phyloP scores from a whole-genome alignment of 257 asterid genomes.

The Forsythia suspensa region DNA sequence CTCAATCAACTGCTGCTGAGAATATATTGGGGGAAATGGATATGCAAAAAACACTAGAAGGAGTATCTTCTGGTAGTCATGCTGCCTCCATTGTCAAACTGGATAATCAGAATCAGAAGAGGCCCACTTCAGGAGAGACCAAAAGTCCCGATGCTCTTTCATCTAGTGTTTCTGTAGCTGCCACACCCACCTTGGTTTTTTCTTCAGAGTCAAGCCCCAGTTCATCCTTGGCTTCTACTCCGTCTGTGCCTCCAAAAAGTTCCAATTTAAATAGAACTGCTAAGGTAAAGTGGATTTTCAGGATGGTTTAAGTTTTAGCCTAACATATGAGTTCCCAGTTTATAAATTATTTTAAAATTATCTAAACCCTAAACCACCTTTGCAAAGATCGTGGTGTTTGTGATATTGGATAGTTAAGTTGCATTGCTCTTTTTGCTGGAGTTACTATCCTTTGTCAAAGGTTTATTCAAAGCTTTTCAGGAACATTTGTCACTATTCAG shows the following conservation, averaged over 20 bases:
- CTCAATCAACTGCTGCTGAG: conserved; percentile 28
- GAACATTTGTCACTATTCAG: background rate
- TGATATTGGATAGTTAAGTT: background rate
- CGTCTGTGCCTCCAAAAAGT: conserved; percentile 39
- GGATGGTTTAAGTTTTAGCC: conserved; percentile 9
- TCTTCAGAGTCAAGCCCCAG: conserved; percentile 42
- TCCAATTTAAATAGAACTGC: conserved; percentile 37
- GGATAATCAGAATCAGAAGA: conserved; percentile 35
- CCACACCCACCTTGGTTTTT: conserved; percentile 27
- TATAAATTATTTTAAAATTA: background rate
- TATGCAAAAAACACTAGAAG: conserved; percentile 27
- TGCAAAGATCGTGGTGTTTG: background rate
- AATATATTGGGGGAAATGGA: conserved; percentile 25
- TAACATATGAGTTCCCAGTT: background rate
- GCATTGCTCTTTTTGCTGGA: background rate
- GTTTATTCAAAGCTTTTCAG: background rate
- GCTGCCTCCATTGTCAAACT: conserved; percentile 6
- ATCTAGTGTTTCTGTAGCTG: conserved; percentile 33
- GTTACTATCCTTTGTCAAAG: background rate
- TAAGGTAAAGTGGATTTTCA: conserved; percentile 41
- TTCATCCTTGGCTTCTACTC: conserved; percentile 49
- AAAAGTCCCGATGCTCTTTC: conserved; percentile 25
- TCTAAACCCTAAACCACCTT: conserved; percentile 6
- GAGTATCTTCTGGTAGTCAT: conserved; percentile 28
- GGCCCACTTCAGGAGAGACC: conserved; percentile 32